Base-by-base conservation (phyloP, 805 yeast species). In the Brettanomyces custersianus region DNA sequence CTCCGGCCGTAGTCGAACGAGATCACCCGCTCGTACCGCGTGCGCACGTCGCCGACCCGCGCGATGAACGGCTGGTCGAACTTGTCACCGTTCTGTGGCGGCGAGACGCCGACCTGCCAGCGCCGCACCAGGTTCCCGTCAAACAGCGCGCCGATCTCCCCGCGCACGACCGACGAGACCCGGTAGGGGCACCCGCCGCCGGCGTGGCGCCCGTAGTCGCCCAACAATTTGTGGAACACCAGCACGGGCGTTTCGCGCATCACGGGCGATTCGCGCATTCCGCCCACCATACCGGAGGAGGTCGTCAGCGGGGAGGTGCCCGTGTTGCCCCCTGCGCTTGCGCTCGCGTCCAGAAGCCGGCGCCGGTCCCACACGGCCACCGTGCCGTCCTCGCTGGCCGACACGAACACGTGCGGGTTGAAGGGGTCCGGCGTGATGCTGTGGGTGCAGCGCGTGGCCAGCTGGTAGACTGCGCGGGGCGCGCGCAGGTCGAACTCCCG, bases 1-100 rank as follows among this genome's bases (percentile, higher is more conserved):
- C 72, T 75, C 1, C 79, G 76, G n/a, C 78, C 72, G 52, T 86
- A 87, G 54, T 87, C 96, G 58, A 80, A 87, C 0, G 95, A 79
- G 1, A 81, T 76, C 1, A 87, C 94, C 45, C 88, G 69, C 44
- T 87, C 95, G 48, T 72, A 77, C 36, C 80, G 82, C 0, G 94
- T 79, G 40, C 71, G 72, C 9, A 75, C 73, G 52, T 86, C 95
- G 32, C 74, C 65, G 2, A 86, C 95, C 26, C 74, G 66, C 1
- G 92, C 71, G 1, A 85, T 87, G 55, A 85, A 86, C n/a, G n/a
- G n/a, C n/a, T n/a, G n/a, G n/a, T n/a, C n/a, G 23, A 82, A 54
- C 4, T 78, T 66, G 27, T 81, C 85, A 16, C 64, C 63, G 5
- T 56, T 59, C 9, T 32, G 37, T 15, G 39, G 23, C 11, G 45